These are phyloP conservation scores for Leptosphaerulina australis DNA, from an alignment of 2,329 filamentous ascomycete genomes.

Conservation along the genomic window DNA sequence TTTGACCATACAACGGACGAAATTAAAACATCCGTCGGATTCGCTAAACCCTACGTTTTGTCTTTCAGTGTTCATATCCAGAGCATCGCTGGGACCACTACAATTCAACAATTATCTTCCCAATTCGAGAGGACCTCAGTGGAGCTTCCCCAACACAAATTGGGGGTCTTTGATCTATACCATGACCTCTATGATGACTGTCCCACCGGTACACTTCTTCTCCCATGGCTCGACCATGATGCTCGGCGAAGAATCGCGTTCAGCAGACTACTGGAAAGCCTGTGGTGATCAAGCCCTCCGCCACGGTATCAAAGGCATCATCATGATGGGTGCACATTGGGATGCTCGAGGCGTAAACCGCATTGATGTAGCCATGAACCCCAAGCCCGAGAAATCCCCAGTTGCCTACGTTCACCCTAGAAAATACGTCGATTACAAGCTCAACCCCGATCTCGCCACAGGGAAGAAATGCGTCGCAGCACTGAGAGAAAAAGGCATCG, in stretches of 20 bases:
- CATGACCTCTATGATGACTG: slow-evolving; percentile 22
- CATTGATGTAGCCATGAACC: slow-evolving; percentile 67
- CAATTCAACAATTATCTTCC: too few relatives aligned
- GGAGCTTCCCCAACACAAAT: background rate
- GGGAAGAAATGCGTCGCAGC: slow-evolving; percentile 58
- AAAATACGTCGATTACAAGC: slow-evolving; percentile 68
- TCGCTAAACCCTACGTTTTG: background rate
- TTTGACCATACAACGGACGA: background rate
- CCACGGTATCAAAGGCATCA: slow-evolving; percentile 64
- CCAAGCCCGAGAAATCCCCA: slow-evolving; percentile 64
- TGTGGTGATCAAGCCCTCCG: slow-evolving; percentile 67
- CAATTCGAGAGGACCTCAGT: too few relatives aligned
- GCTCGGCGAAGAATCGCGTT: slow-evolving; percentile 67
- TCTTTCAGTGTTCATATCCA: background rate
- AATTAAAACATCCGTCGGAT: background rate
- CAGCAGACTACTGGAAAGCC: slow-evolving; percentile 69
- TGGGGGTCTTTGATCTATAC: background rate
- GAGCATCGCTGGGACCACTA: too few relatives aligned
- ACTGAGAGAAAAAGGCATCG: slow-evolving; percentile 60
- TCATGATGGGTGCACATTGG: slow-evolving; percentile 76
- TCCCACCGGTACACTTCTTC: slow-evolving; percentile 68
- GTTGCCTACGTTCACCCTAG: slow-evolving; percentile 70
- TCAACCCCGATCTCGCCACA: slow-evolving; percentile 64
- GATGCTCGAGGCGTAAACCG: slow-evolving; percentile 59
- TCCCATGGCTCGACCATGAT: slow-evolving; percentile 76